phyloP scores from a whole-genome alignment of 2,329 filamentous ascomycete genomes.

The Fusarium haematococcum region DNA sequence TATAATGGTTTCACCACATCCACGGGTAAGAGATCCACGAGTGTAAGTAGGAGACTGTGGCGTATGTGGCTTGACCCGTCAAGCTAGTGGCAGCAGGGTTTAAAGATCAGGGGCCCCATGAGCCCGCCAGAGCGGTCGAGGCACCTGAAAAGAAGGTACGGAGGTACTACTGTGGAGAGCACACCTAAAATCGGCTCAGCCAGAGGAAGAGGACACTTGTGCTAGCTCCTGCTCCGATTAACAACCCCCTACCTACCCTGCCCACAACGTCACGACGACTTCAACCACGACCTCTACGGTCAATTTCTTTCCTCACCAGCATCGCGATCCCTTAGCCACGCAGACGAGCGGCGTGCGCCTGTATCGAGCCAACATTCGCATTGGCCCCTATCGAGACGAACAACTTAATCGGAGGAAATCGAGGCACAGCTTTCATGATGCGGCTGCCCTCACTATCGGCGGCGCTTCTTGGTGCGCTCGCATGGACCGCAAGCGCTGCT shows the following conservation, averaged over 20 bases:
- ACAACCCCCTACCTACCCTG: conserved; percentile 37
- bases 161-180: conserved; percentile 40
- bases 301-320: conserved; percentile 22
- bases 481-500: conserved; percentile 62
- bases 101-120: conserved; percentile 10
- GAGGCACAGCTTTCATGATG: conserved; percentile 52
- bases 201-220: conserved; percentile 47
- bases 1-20: neutral
- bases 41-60: conserved; percentile 1
- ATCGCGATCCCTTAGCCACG: conserved; percentile 27
- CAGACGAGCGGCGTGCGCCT: conserved; percentile 36
- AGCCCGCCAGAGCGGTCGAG: conserved; percentile 10
- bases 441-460: conserved; percentile 61
- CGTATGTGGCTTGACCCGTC: conserved; percentile 14
- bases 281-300: conserved; percentile 35
- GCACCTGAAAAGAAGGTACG: conserved; percentile 9
- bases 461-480: conserved; percentile 61
- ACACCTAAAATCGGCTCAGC: conserved; percentile 41
- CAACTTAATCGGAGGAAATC: conserved; percentile 5
- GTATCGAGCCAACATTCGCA: conserved; percentile 32
- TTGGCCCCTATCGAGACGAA: conserved; percentile 28
- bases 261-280: conserved; percentile 41
- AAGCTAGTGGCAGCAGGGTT: conserved; percentile 14
- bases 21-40: neutral
- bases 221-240: conserved; percentile 41